A percentile compares a stretch with the other conserved stretches of the same genome.
phyloP scores from a whole-genome alignment of 352 stramenopile genomes.

The Phytophthora cryptogea region DNA sequence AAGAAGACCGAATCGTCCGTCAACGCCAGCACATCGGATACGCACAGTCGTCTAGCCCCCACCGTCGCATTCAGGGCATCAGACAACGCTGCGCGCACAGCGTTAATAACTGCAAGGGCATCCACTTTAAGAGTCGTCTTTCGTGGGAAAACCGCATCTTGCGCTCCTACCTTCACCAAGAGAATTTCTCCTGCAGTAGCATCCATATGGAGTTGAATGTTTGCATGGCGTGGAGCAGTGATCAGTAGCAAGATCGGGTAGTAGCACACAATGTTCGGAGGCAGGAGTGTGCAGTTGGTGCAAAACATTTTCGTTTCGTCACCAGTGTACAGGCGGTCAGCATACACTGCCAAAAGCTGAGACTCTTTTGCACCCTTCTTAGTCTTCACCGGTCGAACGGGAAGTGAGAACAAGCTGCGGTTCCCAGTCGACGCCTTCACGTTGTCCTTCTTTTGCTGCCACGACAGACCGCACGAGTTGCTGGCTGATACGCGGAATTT shows the following conservation, averaged over 20 bases:
- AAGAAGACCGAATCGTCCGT: slow-evolving; percentile 53
- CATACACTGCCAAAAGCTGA: slow-evolving; percentile 66
- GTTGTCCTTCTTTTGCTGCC: slow-evolving; percentile 64
- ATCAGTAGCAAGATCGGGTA: slow-evolving; percentile 64
- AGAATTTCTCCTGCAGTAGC: slow-evolving; percentile 51
- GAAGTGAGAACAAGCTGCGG: slow-evolving; percentile 70
- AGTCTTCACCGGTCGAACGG: slow-evolving; percentile 43
- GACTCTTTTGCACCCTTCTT: slow-evolving; percentile 28
- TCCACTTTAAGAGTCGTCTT: slow-evolving; percentile 52
- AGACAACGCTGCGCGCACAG: slow-evolving; percentile 58
- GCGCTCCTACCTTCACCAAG: slow-evolving; percentile 63
- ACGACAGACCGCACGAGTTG: slow-evolving; percentile 50
- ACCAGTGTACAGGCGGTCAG: slow-evolving; percentile 74
- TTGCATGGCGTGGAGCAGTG: slow-evolving; percentile 42
- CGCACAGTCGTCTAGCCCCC: slow-evolving; percentile 32
- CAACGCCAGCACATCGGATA: slow-evolving; percentile 44
- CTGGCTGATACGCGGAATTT: slow-evolving; percentile 57
- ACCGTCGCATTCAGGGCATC: slow-evolving; percentile 47
- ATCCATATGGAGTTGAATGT: slow-evolving; percentile 77
- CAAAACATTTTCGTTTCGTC: slow-evolving; percentile 81
- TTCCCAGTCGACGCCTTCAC: slow-evolving; percentile 63
- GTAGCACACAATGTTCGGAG: slow-evolving; percentile 58
- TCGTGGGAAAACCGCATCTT: slow-evolving; percentile 49
- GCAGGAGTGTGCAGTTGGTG: slow-evolving; percentile 78
- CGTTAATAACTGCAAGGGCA: slow-evolving; percentile 51